Conservation (phyloP, 768 basidiomycete genomes). For the Suillus bovinus region DNA sequence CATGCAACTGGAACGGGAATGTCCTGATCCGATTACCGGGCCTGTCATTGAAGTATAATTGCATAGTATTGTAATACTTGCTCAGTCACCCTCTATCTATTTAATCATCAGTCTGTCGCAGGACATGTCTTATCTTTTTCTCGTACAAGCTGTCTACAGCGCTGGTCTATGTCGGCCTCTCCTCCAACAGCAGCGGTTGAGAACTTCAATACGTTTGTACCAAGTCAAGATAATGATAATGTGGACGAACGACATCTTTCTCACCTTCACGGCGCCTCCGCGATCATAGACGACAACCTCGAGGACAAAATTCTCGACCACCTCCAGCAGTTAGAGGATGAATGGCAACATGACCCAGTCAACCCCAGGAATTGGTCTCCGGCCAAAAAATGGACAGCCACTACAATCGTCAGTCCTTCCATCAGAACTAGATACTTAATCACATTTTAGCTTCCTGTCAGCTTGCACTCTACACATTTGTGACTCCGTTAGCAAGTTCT, state of each 20-base stretch:
- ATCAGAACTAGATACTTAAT: neutral
- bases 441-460: neutral
- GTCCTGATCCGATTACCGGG: neutral
- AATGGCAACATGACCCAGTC: conserved; percentile 56
- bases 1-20: neutral
- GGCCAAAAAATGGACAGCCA: neutral
- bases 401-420: conserved; percentile 39
- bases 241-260: neutral
- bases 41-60: neutral
- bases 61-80: neutral
- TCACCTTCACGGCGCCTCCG: neutral
- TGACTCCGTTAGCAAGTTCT: neutral
- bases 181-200: neutral
- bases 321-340: neutral
- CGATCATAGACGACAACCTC: neutral
- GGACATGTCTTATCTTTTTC: neutral
- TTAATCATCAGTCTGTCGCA: neutral
- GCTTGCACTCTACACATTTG: neutral
- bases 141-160: neutral
- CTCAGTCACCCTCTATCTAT: neutral
- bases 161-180: neutral
- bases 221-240: neutral
- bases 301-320: neutral
- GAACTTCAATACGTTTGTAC: neutral
- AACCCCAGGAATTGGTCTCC: neutral